Evolutionary conservation across 345 rosid species (phyloP).

Genomic region (Brassica rapa): DNA sequence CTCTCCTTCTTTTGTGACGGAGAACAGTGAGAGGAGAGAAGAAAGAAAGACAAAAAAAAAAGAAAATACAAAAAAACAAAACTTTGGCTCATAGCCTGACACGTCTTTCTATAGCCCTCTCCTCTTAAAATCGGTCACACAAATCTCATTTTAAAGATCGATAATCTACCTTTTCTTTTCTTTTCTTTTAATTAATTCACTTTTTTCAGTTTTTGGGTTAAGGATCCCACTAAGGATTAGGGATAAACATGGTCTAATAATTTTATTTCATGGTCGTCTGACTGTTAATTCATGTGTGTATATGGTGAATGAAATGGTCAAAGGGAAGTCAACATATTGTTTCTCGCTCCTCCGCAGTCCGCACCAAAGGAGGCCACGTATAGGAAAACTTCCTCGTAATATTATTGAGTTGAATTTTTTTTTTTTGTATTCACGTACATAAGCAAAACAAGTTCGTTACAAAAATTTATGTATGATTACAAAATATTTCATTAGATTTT

Average conservation of each 20-base stretch:
- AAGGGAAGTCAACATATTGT: background rate
- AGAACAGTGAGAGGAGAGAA: no score
- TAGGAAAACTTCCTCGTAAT: background rate
- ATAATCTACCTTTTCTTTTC: no score
- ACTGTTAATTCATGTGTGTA: background rate
- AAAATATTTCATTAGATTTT: background rate
- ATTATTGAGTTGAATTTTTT: background rate
- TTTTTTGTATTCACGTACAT: background rate
- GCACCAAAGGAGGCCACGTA: background rate
- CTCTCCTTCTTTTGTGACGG: background rate
- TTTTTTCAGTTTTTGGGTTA: no score
- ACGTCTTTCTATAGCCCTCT: no score
- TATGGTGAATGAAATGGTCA: constrained; percentile 4
- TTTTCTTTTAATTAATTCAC: no score
- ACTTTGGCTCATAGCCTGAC: no score
- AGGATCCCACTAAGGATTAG: no score
- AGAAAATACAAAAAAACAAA: no score
- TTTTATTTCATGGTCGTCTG: background rate
- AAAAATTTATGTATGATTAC: background rate
- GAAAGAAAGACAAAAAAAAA: no score
- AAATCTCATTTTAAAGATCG: no score
- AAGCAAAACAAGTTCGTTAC: background rate
- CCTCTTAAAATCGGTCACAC: no score
- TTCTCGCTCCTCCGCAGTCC: background rate
- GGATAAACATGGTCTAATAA: no score